Evolutionary conservation across 2,329 filamentous ascomycete genomes (phyloP).

Genomic region (Colletotrichum sublineola): DNA sequence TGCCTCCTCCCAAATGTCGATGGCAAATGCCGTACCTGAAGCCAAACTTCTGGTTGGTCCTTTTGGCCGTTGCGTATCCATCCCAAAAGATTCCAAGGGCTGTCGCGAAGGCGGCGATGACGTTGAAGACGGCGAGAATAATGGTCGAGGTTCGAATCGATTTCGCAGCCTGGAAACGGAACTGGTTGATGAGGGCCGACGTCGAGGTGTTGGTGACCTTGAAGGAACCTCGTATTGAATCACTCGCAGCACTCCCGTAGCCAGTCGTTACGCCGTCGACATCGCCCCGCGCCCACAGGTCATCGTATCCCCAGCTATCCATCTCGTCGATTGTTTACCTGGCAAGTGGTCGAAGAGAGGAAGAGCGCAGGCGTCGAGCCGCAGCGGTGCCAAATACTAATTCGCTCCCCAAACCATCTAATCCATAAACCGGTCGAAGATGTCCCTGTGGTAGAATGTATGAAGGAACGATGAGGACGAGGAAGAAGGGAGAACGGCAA

Average conservation of each 20-base stretch:
- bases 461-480: constrained; percentile 34
- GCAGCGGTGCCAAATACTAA: constrained; percentile 50
- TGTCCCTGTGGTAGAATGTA: constrained; percentile 23
- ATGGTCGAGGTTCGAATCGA: constrained; percentile 73
- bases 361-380: constrained; percentile 50
- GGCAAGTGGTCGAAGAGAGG: constrained; percentile 43
- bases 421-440: constrained; percentile 48
- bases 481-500: constrained; percentile 37
- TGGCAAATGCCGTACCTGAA: constrained; percentile 54
- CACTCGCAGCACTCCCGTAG: constrained; percentile 45
- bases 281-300: constrained; percentile 49
- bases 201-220: constrained; percentile 52
- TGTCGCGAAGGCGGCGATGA: constrained; percentile 68
- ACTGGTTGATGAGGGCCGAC: constrained; percentile 62
- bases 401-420: constrained; percentile 54
- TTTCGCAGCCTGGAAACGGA: constrained; percentile 66
- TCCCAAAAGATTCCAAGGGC: constrained; percentile 70
- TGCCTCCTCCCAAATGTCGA: background rate
- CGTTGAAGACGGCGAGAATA: constrained; percentile 72
- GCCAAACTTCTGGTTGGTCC: constrained; percentile 55
- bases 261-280: constrained; percentile 31
- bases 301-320: constrained; percentile 44
- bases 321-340: constrained; percentile 43
- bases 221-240: constrained; percentile 49
- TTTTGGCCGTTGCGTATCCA: constrained; percentile 62